Evolutionary conservation across 2,329 filamentous ascomycete species (phyloP), one percentile per base, ranked within the genome.

Genomic region (Cryphonectria radicalis): DNA sequence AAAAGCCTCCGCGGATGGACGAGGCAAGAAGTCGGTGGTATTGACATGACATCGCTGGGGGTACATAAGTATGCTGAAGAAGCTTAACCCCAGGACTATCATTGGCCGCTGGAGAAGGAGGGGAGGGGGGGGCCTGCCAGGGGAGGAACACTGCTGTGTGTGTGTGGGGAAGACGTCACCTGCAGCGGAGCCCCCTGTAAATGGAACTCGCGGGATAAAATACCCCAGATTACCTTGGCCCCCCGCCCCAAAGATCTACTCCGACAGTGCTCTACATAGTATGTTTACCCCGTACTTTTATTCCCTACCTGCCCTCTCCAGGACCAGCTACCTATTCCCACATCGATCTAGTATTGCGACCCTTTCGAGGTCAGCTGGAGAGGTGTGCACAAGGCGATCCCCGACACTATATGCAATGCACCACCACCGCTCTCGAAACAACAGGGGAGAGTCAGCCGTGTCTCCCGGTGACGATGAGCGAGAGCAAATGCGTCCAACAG

Each of bases 31-130:
- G 59, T 40, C 32, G 59, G 37, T 19, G 57, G 46, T 50, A n/a
- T n/a, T 43, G 46, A 50, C 46, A 50, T 59, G 55, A 59, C 59
- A 62, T 62, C 19, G 40, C 40, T 62, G 32, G 59, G 43, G 59
- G 32, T 62, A n/a, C 59, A 62, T 59, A 50, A 19, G 46, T 22
- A 50, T 50, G 46, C 46, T n/a, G 19, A 35, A 59, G 7, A 17
- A 4, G 14, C 59, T 35, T 2, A 62, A 37, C 59, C 28, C 7
- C 35, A 17, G 13, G 14, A 19, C 57, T 17, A 19, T 37, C 28
- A 62, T 62, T 62, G 59, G 59, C 32, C 35, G 59, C 32, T 11
- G 7, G 17, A 22, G 46, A 7, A 19, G 46, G 17, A 8, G 19
- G 22, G 46, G 19, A 7, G 19, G 19, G 13, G 8, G 59, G 32